phyloP scores from a whole-genome alignment of 768 basidiomycete species.

The Cyclocybe cylindracea region DNA sequence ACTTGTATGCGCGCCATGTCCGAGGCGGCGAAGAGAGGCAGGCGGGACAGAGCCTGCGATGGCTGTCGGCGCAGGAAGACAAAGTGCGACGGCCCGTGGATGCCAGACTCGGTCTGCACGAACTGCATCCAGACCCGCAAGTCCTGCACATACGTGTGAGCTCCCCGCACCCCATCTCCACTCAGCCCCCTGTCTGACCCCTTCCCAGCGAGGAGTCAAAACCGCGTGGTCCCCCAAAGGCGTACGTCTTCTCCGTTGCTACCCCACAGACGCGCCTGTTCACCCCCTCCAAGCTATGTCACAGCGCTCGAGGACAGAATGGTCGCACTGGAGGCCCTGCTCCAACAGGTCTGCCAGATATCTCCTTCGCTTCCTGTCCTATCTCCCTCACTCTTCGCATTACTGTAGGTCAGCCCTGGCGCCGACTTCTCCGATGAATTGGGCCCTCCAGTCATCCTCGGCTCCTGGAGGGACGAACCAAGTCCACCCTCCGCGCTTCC shows the following conservation, averaged over 20 bases:
- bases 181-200: conserved; percentile 1
- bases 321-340: conserved; percentile 54
- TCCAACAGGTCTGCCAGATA: conserved; percentile 42
- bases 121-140: conserved; percentile 55
- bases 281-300: conserved; percentile 44
- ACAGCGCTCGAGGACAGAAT: conserved; percentile 59
- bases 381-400: background rate
- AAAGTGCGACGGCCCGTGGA: conserved; percentile 60
- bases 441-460: conserved; percentile 61
- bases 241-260: conserved; percentile 38
- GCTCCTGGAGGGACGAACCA: conserved; percentile 54
- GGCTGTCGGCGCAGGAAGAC: conserved; percentile 59
- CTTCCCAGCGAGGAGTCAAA: conserved; percentile 57
- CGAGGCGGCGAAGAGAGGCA: conserved; percentile 36
- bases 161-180: conserved; percentile 7
- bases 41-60: conserved; percentile 60
- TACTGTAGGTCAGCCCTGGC: conserved; percentile 59
- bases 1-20: no score
- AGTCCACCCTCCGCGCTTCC: conserved; percentile 3
- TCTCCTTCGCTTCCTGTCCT: background rate
- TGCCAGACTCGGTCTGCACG: conserved; percentile 52
- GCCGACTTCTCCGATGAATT: conserved; percentile 62
- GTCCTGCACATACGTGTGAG: conserved; percentile 62
- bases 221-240: conserved; percentile 68
- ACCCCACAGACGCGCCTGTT: background rate